Percentiles rank a stretch among this genome's conserved stretches.
Conservation (phyloP, 148 eudicot genomes). For the Mesembryanthemum crystallinum region DNA sequence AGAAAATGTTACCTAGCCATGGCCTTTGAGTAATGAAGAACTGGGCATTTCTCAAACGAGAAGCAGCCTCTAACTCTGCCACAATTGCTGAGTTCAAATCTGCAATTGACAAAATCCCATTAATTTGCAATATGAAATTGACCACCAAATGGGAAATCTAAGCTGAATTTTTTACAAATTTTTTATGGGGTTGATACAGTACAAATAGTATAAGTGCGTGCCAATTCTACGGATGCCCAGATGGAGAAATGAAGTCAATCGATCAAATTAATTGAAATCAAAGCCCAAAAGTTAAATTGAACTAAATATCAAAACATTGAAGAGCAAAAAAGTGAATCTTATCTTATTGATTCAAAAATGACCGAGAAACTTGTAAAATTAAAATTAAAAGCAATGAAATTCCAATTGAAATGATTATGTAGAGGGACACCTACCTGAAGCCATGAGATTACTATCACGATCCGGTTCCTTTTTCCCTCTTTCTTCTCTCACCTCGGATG, state of each 20-base stretch:
- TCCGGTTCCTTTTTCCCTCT: not conserved
- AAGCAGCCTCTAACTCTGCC: conserved; percentile 81
- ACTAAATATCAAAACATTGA: not conserved
- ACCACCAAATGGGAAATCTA: not conserved
- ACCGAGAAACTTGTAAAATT: not conserved
- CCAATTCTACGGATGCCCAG: conserved; percentile 4
- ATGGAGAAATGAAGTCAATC: conserved; percentile 6
- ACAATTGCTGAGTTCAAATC: conserved; percentile 48
- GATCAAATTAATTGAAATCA: conserved; percentile 6
- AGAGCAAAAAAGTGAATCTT: not conserved
- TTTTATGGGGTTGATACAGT: not conserved
- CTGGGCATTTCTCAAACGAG: conserved; percentile 58
- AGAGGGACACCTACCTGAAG: conserved; percentile 14
- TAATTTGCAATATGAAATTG: not conserved
- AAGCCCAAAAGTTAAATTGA: conserved; percentile 13
- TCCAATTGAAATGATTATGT: not conserved
- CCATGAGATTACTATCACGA: conserved; percentile 4
- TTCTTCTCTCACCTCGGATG: not conserved
- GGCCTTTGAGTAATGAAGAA: conserved; percentile 72
- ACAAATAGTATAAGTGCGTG: not conserved
- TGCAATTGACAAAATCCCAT: conserved; percentile 23
- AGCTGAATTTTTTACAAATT: not conserved
- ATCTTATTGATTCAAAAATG: not conserved
- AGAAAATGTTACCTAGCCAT: conserved; percentile 73
- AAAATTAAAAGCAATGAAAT: not conserved